Conservation (phyloP, 768 basidiomycete genomes). For the Coprinopsis marcescibilis region DNA sequence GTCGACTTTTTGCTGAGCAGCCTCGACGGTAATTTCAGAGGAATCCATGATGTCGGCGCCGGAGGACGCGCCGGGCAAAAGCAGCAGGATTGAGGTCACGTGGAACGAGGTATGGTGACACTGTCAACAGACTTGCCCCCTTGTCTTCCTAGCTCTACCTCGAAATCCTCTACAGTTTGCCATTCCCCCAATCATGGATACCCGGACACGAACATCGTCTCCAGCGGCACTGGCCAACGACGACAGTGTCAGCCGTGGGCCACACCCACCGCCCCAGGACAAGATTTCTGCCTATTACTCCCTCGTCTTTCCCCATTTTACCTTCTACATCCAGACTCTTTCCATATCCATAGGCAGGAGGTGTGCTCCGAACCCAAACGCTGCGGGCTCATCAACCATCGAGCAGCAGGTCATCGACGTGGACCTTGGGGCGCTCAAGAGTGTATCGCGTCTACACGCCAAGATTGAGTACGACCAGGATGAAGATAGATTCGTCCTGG, state of each 20-base stretch:
- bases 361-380: constrained; percentile 51
- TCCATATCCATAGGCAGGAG: constrained; percentile 91
- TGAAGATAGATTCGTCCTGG: constrained; percentile 80
- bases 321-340: constrained; percentile 96
- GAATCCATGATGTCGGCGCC: constrained; percentile 22
- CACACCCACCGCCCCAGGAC: constrained; percentile 44
- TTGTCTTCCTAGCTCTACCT: neutral
- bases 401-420: constrained; percentile 66
- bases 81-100: neutral
- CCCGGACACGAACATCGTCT: constrained; percentile 36
- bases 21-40: constrained; percentile 30
- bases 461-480: constrained; percentile 92
- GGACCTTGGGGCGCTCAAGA: constrained; percentile 94
- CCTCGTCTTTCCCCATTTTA: constrained; percentile 89
- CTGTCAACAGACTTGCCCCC: neutral
- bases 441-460: constrained; percentile 95
- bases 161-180: constrained; percentile 11
- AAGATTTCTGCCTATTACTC: constrained; percentile 92
- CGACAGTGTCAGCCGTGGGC: constrained; percentile 18
- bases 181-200: constrained; percentile 31
- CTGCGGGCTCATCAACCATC: constrained; percentile 50
- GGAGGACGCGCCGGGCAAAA: constrained; percentile 7
- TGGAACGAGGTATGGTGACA: constrained; percentile 8
- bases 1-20: constrained; percentile 45
- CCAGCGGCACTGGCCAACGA: constrained; percentile 23